These are phyloP conservation scores for Eragrostis curvula DNA, from an alignment of 176 grass and related monocot genomes.

Conservation along the genomic window DNA sequence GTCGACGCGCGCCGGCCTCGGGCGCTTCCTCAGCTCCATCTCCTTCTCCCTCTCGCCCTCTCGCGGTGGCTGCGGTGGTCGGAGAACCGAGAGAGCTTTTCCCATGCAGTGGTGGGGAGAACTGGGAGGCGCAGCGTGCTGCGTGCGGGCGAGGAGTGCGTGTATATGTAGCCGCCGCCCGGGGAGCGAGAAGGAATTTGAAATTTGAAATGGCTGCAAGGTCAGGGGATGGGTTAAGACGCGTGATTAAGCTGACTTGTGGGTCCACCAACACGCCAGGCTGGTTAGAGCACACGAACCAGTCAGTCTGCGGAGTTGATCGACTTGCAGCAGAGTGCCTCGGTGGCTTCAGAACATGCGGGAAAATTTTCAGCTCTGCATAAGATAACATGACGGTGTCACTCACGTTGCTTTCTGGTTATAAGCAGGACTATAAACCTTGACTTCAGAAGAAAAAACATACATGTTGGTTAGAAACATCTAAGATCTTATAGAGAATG, in stretches of 20 bases:
- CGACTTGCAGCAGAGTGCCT: neutral
- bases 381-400: neutral
- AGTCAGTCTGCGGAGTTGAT: too few species aligned
- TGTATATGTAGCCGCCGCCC: constrained; percentile 46
- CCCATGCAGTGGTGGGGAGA: constrained; percentile 61
- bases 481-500: neutral
- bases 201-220: constrained; percentile 59
- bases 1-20: constrained; percentile 39
- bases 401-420: neutral
- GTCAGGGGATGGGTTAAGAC: neutral
- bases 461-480: neutral
- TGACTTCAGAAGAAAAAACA: neutral
- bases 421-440: neutral
- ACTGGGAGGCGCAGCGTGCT: constrained; percentile 39
- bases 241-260: constrained; percentile 18
- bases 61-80: constrained; percentile 25
- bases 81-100: constrained; percentile 55
- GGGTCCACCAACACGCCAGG: neutral
- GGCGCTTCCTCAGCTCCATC: constrained; percentile 58
- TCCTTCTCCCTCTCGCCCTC: constrained; percentile 25
- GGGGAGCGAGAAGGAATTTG: constrained; percentile 29
- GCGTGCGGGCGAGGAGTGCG: constrained; percentile 1
- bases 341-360: neutral
- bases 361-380: constrained; percentile 3
- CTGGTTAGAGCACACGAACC: neutral